Conservation (phyloP, 495 filamentous ascomycete genomes). For the Letharia columbiana region DNA sequence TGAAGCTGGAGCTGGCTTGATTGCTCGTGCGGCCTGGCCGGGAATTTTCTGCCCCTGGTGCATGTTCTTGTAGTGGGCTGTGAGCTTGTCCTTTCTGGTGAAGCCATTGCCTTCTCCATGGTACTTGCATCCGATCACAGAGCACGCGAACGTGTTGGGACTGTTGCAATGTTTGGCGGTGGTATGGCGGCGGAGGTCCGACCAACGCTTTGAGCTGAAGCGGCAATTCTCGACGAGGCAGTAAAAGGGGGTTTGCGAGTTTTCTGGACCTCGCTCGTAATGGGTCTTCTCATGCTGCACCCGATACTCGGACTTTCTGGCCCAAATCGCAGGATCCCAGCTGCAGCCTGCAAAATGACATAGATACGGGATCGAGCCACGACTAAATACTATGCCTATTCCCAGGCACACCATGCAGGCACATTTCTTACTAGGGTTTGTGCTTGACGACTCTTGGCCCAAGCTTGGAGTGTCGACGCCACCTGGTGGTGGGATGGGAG, state of each 20-base stretch:
- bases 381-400: not conserved
- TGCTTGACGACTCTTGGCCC: not conserved
- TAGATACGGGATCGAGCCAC: not conserved
- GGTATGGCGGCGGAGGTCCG: slow-evolving; percentile 13
- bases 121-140: slow-evolving; percentile 6
- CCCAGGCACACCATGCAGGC: not conserved
- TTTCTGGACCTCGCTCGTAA: not conserved
- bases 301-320: not conserved
- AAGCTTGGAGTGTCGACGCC: not conserved
- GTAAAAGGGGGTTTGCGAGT: not conserved
- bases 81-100: slow-evolving; percentile 16
- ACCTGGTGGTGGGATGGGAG: not conserved
- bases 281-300: not conserved
- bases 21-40: not conserved
- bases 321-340: no score
- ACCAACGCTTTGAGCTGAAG: not conserved
- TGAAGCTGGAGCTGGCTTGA: not conserved
- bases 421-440: not conserved
- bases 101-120: slow-evolving; percentile 16
- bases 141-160: not conserved
- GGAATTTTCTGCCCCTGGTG: not conserved
- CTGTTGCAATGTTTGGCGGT: slow-evolving; percentile 5
- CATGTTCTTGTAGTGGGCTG: not conserved
- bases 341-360: not conserved
- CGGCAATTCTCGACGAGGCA: slow-evolving; percentile 5